These are phyloP conservation scores for Oryza meyeriana DNA, from an alignment of 176 grass and related monocot genomes.

Conservation along the genomic window DNA sequence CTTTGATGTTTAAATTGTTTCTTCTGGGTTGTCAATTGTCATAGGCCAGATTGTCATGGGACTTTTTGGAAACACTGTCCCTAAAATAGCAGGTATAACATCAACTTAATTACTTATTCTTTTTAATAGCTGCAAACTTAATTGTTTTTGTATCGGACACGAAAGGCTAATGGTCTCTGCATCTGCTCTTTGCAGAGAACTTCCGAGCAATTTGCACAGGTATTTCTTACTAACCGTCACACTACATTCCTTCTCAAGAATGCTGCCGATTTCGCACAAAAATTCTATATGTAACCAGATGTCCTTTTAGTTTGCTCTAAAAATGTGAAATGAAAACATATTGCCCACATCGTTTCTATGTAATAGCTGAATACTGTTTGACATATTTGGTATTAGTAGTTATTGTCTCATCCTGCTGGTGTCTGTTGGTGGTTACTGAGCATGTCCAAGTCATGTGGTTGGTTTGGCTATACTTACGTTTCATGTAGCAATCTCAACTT, in stretches of 20 bases:
- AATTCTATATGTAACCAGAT: too few species aligned
- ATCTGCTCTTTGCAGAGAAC: constrained; percentile 58
- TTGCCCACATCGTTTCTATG: background rate
- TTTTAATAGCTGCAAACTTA: background rate
- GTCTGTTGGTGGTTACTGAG: background rate
- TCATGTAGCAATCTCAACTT: background rate
- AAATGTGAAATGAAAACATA: background rate
- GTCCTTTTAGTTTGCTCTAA: background rate
- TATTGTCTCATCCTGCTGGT: background rate
- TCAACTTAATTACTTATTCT: background rate
- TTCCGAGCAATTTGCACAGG: constrained; percentile 97
- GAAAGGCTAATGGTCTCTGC: constrained; percentile 12
- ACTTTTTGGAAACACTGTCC: constrained; percentile 88
- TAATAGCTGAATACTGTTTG: background rate
- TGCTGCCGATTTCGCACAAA: too few species aligned
- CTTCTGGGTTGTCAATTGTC: constrained; percentile 22
- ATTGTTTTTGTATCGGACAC: background rate
- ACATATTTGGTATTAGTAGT: background rate
- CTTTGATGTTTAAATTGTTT: background rate
- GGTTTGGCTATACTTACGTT: background rate
- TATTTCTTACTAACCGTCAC: constrained; percentile 12
- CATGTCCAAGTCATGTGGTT: background rate
- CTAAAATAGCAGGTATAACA: constrained; percentile 85
- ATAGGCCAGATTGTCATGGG: constrained; percentile 93
- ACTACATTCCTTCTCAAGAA: background rate